Evolutionary conservation across 2,329 filamentous ascomycete species (phyloP).

Genomic region (Plenodomus biglobosus): DNA sequence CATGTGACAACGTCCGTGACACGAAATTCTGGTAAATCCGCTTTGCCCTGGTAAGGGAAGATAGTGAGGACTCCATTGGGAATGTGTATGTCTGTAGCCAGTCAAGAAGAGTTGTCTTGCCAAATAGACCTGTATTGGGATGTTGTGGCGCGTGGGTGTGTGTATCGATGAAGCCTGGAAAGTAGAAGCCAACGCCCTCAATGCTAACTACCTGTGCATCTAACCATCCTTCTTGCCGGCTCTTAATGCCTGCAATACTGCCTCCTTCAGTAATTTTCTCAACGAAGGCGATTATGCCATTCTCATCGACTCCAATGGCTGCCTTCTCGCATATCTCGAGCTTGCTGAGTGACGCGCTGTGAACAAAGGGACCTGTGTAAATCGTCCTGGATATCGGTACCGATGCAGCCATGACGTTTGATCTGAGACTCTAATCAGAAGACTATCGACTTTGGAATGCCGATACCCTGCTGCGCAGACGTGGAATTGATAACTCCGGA

Average conservation of each 20-base stretch:
- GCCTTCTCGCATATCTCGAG: slow-evolving; percentile 54
- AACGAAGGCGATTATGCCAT: slow-evolving; percentile 55
- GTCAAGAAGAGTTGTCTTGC: slow-evolving; percentile 86
- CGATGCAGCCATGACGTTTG: slow-evolving; percentile 32
- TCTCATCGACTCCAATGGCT: slow-evolving; percentile 55
- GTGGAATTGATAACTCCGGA: neutral
- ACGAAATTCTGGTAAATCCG: slow-evolving; percentile 78
- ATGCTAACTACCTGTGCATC: slow-evolving; percentile 43
- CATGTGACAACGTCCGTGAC: slow-evolving; percentile 77
- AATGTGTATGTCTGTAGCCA: slow-evolving; percentile 97
- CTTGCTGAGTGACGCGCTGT: slow-evolving; percentile 52
- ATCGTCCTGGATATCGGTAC: slow-evolving; percentile 43
- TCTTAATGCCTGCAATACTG: slow-evolving; percentile 20
- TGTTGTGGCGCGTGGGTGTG: slow-evolving; percentile 96
- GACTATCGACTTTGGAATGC: neutral
- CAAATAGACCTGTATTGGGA: slow-evolving; percentile 91
- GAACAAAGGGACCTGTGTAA: slow-evolving; percentile 64
- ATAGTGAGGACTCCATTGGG: slow-evolving; percentile 80
- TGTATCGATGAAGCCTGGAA: slow-evolving; percentile 86
- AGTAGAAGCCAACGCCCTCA: slow-evolving; percentile 68
- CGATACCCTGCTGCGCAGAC: no score
- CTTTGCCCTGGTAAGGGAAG: slow-evolving; percentile 62
- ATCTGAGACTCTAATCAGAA: neutral
- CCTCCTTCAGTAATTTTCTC: slow-evolving; percentile 35
- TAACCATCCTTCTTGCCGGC: slow-evolving; percentile 42